A percentile compares a stretch with the other conserved stretches of the same genome.
Conservation (phyloP, 2,329 filamentous ascomycete genomes). For the Trichoderma atroviride region DNA sequence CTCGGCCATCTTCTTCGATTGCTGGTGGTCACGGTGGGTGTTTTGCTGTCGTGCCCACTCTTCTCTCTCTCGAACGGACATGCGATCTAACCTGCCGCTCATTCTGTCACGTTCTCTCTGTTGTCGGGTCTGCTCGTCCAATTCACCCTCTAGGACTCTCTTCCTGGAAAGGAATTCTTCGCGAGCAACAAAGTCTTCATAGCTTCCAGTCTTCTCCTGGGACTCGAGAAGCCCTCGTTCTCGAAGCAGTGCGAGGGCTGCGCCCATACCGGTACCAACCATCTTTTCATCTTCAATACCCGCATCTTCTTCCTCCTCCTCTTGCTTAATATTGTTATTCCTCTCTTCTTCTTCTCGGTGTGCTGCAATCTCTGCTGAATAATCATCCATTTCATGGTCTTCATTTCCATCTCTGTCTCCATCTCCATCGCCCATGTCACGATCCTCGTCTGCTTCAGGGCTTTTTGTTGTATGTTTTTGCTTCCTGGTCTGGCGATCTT, state of each 20-base stretch:
- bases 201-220: constrained; percentile 62
- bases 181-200: constrained; percentile 69
- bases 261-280: constrained; percentile 76
- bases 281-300: constrained; percentile 86
- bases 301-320: constrained; percentile 53
- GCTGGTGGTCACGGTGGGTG: constrained; percentile 80
- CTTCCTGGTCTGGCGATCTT: constrained; percentile 57
- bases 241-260: constrained; percentile 78
- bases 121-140: constrained; percentile 75
- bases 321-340: constrained; percentile 26
- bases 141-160: constrained; percentile 71
- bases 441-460: constrained; percentile 44
- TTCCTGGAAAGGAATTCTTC: constrained; percentile 78
- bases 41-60: constrained; percentile 89
- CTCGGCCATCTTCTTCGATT: constrained; percentile 79
- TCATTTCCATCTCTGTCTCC: constrained; percentile 25
- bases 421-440: constrained; percentile 48
- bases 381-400: constrained; percentile 40
- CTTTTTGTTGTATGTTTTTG: constrained; percentile 41
- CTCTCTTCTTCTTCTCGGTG: constrained; percentile 41
- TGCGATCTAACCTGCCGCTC: constrained; percentile 78
- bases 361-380: constrained; percentile 39
- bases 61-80: constrained; percentile 90
- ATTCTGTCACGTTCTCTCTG: constrained; percentile 88
- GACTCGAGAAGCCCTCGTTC: constrained; percentile 80